Evolutionary conservation across 495 filamentous ascomycete genomes (phyloP).

Genomic region (Acidiella bohemica): DNA sequence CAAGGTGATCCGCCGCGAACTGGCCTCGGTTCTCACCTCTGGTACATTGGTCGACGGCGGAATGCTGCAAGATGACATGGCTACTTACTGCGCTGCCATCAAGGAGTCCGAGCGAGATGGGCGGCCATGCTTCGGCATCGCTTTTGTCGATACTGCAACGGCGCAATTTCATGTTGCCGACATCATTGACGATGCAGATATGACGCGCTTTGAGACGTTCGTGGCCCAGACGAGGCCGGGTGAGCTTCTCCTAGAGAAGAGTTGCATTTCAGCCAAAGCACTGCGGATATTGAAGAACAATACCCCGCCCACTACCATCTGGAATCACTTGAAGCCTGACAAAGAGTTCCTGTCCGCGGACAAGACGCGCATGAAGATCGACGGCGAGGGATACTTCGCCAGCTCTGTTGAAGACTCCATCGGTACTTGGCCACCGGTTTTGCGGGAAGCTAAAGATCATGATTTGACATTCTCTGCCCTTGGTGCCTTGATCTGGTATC

Average conservation of each 20-base stretch:
- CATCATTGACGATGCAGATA: slow-evolving; percentile 80
- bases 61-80: slow-evolving; percentile 98
- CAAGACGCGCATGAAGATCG: slow-evolving; percentile 65
- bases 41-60: slow-evolving; percentile 89
- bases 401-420: slow-evolving; percentile 45
- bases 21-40: slow-evolving; percentile 77
- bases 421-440: slow-evolving; percentile 63
- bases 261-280: slow-evolving; percentile 64
- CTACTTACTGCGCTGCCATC: slow-evolving; percentile 90
- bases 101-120: slow-evolving; percentile 72
- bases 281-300: slow-evolving; percentile 92
- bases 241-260: slow-evolving; percentile 85
- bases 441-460: slow-evolving; percentile 61
- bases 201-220: slow-evolving; percentile 97
- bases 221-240: slow-evolving; percentile 85
- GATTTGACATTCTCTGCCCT: slow-evolving; percentile 85
- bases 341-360: slow-evolving; percentile 91
- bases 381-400: slow-evolving; percentile 68
- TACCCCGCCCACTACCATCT: slow-evolving; percentile 81
- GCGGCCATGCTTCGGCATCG: slow-evolving; percentile 73
- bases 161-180: slow-evolving; percentile 88
- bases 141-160: slow-evolving; percentile 91
- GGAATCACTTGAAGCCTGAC: slow-evolving; percentile 79
- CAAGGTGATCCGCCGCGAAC: slow-evolving; percentile 85
- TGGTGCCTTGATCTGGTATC: slow-evolving; percentile 77